Evolutionary conservation across 192 early-diverging fungal genomes (phyloP), one percentile per base, ranked within the genome.

Genomic region (Podila epicladia): DNA sequence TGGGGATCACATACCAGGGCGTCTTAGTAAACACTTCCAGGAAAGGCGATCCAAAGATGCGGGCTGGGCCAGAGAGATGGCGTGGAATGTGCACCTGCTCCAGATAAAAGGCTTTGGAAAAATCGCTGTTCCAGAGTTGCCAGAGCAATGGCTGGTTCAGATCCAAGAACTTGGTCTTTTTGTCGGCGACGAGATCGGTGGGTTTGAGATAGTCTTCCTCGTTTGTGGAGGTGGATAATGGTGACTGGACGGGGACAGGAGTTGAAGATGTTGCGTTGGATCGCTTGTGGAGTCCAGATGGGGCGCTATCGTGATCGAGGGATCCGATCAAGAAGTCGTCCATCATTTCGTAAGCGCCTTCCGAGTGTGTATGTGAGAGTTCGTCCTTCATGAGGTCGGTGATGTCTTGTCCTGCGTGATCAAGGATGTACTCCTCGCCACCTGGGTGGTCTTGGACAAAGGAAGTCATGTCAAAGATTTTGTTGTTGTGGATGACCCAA

Each of bases 361-460:
- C 91, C 1, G 94, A 93, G 82, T 99, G 97, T 8, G 73, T 67
- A 80, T 99, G 96, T 71, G 87, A 85, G 65, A 86, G 70, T 31
- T 86, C 72, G 85, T 97, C 95, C 50, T 89, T 85, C 94, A 97
- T 93, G 33, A 91, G 89, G 32, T 82, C 82, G 1, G 92, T 90
- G n/a, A 95, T 89, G 83, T 97, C 95, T 55, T 91, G 84, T 35
- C 97, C 97, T 50, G 89, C 96, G 82, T 94, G 93, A 77, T 97
- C 92, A 76, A 95, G 83, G 35, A 99, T 87, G 38, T 93, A 83
- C 35, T 99, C 97, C 32, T 92, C 92, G 20, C 97, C 97, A 48
- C 97, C 97, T 0, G 97, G 97, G 75, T 99, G 96, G 82, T 97
- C 96, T 11, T 84, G 82, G 68, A 93, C 89, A 84, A 99, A 99